A percentile compares a stretch with the other conserved stretches of the same genome.
These are phyloP conservation scores for Cladosporium austrohemisphaericum DNA, from an alignment of 2,329 filamentous ascomycete species.

Conservation along the genomic window DNA sequence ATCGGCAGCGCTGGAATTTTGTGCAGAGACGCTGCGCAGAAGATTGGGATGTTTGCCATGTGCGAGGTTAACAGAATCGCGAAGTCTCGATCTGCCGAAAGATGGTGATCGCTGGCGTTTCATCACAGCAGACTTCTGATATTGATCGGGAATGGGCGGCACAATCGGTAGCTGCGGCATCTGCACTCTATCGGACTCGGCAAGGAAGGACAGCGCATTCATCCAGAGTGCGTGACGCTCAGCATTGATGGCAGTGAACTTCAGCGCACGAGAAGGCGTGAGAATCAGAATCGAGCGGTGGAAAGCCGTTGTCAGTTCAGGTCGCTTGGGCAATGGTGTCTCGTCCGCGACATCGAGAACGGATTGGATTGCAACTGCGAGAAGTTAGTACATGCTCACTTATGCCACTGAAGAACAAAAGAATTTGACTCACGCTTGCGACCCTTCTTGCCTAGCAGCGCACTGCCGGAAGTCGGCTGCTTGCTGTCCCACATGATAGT, in stretches of 20 bases:
- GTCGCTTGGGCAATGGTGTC: constrained; percentile 71
- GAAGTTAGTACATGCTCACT: constrained; percentile 20
- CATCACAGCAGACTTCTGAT: constrained; percentile 25
- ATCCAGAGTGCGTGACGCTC: constrained; percentile 95
- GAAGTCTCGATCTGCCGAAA: constrained; percentile 56
- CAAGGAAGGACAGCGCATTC: constrained; percentile 88
- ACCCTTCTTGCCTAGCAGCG: constrained; percentile 88
- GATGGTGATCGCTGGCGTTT: constrained; percentile 29
- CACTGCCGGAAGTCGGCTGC: constrained; percentile 83
- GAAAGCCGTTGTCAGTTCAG: constrained; percentile 52
- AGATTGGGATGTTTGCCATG: constrained; percentile 53
- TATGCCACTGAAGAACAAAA: too few relatives aligned
- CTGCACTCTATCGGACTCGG: constrained; percentile 67
- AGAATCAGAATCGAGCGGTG: constrained; percentile 93
- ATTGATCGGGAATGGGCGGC: constrained; percentile 29
- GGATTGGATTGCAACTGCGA: constrained; percentile 85
- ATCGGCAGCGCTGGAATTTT: constrained; percentile 24
- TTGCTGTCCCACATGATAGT: constrained; percentile 98
- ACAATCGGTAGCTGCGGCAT: constrained; percentile 31
- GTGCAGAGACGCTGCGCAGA: constrained; percentile 17
- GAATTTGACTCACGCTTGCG: constrained; percentile 72
- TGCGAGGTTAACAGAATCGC: constrained; percentile 84
- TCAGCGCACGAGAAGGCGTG: constrained; percentile 87
- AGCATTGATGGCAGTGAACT: constrained; percentile 79
- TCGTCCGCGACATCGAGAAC: constrained; percentile 96